Evolutionary conservation across 1,139 yeast genomes (phyloP), one percentile per base, ranked within the genome.

Genomic region (Sugiyamaella novakii): DNA sequence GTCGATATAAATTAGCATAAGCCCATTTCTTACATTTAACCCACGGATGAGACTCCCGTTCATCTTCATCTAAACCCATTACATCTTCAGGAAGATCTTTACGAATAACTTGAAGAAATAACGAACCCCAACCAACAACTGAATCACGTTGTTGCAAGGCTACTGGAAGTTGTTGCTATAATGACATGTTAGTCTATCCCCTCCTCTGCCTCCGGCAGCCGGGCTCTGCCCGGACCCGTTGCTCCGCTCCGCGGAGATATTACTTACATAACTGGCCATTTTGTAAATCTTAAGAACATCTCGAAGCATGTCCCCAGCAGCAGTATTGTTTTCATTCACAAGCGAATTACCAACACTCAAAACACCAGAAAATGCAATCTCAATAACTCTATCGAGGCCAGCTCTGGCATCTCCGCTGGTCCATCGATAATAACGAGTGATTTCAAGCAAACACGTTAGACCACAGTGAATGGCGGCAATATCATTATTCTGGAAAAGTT

Each of bases 11-110:
- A 63, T 88, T 88, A 29, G 88, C 89, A 60, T 83, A 82, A 0
- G 95, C 80, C 97, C 98, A 91, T 66, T 92, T 92, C 67, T 88
- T 87, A 55, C 92, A 79, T 66, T 88, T 91, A 29, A 76, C 79
- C 85, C 87, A 81, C 4, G 84, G 76, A 54, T 74, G 71, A 14
- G 59, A 53, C 40, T 69, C 73, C 54, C 83, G 72, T 19, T 75
- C 79, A 18, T 74, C 78, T 31, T 68, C 71, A 31, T 79, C 81
- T 7, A 74, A 58, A 3, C 69, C 66, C 51, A 75, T 59, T 1
- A 80, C 75, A 11, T 69, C 65, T 4, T 67, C 64, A 2, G 95
- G 88, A 5, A 85, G 70, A 1, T 73, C 73, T 71, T 80, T 76
- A 56, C 80, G 81, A 44, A 87, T 78, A 3, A 87, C 78, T 15